These are phyloP conservation scores for Aegilops umbellulata DNA, from an alignment of 176 grass and related monocot species.

Conservation along the genomic window DNA sequence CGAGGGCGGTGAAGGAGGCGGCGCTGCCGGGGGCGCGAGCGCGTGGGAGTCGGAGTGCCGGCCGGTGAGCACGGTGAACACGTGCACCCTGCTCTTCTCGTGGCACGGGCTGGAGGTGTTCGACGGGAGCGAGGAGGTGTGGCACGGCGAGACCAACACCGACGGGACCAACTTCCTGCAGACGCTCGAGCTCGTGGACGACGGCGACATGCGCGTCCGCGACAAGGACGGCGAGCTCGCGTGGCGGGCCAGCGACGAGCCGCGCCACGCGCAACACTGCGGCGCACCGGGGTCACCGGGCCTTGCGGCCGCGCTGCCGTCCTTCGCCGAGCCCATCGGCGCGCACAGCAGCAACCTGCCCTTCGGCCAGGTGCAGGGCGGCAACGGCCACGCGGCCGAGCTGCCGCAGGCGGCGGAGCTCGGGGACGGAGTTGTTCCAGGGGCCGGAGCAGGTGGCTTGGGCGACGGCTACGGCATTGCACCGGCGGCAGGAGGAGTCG, in stretches of 20 bases:
- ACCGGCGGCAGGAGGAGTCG: too few relatives aligned
- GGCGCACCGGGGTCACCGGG: constrained; percentile 66
- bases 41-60: constrained; percentile 88
- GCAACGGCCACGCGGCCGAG: constrained; percentile 22
- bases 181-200: constrained; percentile 80
- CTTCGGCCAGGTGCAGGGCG: constrained; percentile 35
- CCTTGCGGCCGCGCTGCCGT: constrained; percentile 44
- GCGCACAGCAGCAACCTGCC: constrained; percentile 45
- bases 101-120: constrained; percentile 80
- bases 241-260: constrained; percentile 78
- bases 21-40: constrained; percentile 25
- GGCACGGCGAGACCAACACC: constrained; percentile 59
- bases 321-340: constrained; percentile 65
- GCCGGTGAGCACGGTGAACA: constrained; percentile 69
- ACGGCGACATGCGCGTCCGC: constrained; percentile 86
- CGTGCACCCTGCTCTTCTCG: constrained; percentile 74
- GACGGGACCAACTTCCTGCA: constrained; percentile 63
- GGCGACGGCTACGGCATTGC: too few relatives aligned
- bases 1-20: background rate
- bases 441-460: background rate
- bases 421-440: background rate
- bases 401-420: constrained; percentile 36
- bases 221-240: constrained; percentile 89
- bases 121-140: constrained; percentile 68
- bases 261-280: constrained; percentile 55